Evolutionary conservation across 768 basidiomycete genomes (phyloP).

Genomic region (Rhizopogon vesiculosus): DNA sequence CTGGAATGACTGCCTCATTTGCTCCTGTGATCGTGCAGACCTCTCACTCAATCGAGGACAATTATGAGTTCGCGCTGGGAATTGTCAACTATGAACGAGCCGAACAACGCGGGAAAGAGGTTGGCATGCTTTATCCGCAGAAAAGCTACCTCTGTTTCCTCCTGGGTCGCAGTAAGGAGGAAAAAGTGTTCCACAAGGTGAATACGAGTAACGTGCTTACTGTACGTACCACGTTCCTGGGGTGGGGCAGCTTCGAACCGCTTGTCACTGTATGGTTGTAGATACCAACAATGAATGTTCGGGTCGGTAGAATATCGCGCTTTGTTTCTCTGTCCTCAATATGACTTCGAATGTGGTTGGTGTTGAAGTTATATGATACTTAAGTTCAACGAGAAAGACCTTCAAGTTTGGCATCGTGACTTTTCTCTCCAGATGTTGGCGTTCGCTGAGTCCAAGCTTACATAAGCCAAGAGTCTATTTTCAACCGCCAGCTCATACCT

Average conservation of each 20-base stretch:
- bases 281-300: too few species aligned
- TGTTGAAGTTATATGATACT: too few species aligned
- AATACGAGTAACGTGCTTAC: neutral
- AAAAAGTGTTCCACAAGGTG: neutral
- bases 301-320: too few species aligned
- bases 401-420: too few species aligned
- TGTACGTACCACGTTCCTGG: neutral
- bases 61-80: neutral
- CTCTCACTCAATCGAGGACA: neutral
- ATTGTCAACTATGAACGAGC: constrained; percentile 1
- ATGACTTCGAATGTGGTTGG: too few species aligned
- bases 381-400: too few species aligned
- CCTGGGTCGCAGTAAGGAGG: neutral
- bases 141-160: neutral
- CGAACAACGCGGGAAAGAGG: neutral
- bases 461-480: too few species aligned
- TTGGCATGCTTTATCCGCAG: neutral
- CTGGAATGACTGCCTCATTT: neutral
- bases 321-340: too few species aligned
- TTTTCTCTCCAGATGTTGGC: too few species aligned
- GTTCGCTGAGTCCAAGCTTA: too few species aligned
- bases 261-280: neutral
- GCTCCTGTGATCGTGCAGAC: neutral
- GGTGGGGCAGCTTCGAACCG: neutral
- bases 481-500: too few species aligned